phyloP scores from a whole-genome alignment of 73 alveolate species.

The Durusdinium trenchii region DNA sequence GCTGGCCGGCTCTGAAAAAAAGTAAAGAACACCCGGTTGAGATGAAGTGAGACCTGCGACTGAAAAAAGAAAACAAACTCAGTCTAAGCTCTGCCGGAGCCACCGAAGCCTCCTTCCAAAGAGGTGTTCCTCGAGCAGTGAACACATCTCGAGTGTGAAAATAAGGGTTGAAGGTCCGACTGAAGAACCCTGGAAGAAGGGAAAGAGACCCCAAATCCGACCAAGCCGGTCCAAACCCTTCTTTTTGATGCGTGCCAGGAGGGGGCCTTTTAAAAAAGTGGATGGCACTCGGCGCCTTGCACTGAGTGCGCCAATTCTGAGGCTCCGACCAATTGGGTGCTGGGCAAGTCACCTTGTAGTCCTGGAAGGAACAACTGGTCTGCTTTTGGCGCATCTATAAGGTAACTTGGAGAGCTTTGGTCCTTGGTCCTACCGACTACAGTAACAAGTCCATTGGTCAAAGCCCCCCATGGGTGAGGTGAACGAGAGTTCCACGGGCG shows the following conservation, averaged over 20 bases:
- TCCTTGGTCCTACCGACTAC: neutral
- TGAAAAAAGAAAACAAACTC: too few species aligned
- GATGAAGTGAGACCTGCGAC: too few species aligned
- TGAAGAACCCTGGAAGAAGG: neutral
- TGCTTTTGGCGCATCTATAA: neutral
- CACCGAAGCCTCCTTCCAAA: conserved; percentile 51
- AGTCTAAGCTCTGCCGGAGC: neutral
- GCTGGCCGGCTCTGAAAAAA: too few species aligned
- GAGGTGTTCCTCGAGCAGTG: conserved; percentile 8
- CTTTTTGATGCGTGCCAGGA: too few species aligned
- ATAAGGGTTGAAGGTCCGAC: neutral
- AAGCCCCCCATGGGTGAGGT: too few species aligned
- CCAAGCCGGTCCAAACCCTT: too few species aligned
- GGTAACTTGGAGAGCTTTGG: neutral
- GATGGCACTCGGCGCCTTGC: neutral
- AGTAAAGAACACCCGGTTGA: too few species aligned
- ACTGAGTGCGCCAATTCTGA: neutral
- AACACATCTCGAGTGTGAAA: neutral
- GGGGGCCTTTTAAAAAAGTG: neutral
- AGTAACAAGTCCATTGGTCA: too few species aligned
- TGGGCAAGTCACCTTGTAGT: conserved; percentile 21
- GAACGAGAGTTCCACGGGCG: too few species aligned
- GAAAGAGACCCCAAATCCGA: too few species aligned
- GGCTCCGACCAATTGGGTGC: conserved; percentile 59
- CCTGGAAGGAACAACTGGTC: neutral